Base-by-base conservation (phyloP, 179 eudicot genomes). In the Corrigiola litoralis region DNA sequence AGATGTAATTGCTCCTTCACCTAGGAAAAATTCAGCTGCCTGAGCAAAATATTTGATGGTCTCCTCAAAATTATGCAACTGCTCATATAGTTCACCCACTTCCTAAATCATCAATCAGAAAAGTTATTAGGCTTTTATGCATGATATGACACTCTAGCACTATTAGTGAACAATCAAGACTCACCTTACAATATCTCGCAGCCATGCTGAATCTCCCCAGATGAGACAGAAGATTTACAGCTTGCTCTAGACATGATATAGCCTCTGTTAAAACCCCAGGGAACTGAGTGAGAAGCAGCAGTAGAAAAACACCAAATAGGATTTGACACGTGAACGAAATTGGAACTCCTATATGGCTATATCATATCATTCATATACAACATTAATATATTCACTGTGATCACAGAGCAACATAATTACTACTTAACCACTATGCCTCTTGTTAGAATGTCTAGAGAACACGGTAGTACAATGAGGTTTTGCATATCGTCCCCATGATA, bases 111-210 rank as follows among this genome's bases (percentile, higher is more conserved):
- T 45, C 14, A 37, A 52, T 47, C 62, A 9, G 0, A 20, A n/a
- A n/a, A 9, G 6, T 2, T 10, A 12, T 2, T 28, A 4, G n/a
- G 42, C 37, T 13, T 17, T 4, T n/a, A 17, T 61, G 4, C 24
- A 23, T 20, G 5, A 6, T 42, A 14, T 52, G 51, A 49, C 2
- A 49, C 33, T 38, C 55, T 7, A 34, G 17, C 11, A 9, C 42
- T 16, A 24, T 41, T 8, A 42, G 24, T 24, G 37, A 20, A 2
- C 12, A 5, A 11, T 6, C 34, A 48, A 27, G 10, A 9, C 2
- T 55, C 69, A 84, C 85, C 83, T 83, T 80, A 67, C 74, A 75
- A 49, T 74, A 71, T 67, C 69, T 63, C n/a, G 81, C 83, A 49
- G 78, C 75, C 77, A 78, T 68, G 71, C 59, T 59, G 28, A 68